Percentiles rank a stretch among this genome's conserved stretches.
Evolutionary conservation across 2,329 filamentous ascomycete species (phyloP).

Genomic region (Lecanicillium sp.): DNA sequence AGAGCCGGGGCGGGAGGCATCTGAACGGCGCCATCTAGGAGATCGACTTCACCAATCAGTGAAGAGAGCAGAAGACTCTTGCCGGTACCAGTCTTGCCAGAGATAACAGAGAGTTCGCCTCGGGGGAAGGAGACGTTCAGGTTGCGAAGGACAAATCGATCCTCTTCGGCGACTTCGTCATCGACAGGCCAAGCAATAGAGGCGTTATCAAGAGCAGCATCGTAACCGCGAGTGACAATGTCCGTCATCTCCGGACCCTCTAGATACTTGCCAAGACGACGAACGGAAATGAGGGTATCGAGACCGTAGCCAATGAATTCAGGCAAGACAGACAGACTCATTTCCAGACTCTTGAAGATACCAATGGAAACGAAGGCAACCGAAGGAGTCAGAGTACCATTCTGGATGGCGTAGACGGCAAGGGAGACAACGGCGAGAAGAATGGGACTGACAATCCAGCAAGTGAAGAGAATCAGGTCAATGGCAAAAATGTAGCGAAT

Average conservation of each 20-base stretch:
- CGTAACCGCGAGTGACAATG: constrained; percentile 48
- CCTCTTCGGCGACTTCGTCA: constrained; percentile 47
- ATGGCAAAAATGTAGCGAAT: constrained; percentile 61
- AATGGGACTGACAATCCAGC: constrained; percentile 70
- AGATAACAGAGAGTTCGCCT: constrained; percentile 66
- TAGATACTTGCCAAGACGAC: constrained; percentile 67
- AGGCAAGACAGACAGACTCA: constrained; percentile 63
- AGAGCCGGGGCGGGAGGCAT: constrained; percentile 45
- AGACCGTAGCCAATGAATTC: constrained; percentile 65
- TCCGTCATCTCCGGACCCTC: constrained; percentile 57
- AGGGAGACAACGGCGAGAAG: constrained; percentile 67
- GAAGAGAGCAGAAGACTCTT: constrained; percentile 71
- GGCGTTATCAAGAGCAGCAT: constrained; percentile 60
- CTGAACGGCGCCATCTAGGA: constrained; percentile 56
- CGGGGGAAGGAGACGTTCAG: constrained; percentile 61
- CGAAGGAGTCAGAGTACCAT: constrained; percentile 61
- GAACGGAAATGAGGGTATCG: constrained; percentile 67
- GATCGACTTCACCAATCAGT: constrained; percentile 68
- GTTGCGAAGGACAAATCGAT: constrained; percentile 59
- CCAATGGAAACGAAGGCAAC: constrained; percentile 75
- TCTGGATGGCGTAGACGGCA: constrained; percentile 57
- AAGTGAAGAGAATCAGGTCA: constrained; percentile 57
- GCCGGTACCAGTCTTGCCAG: constrained; percentile 70
- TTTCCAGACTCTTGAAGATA: constrained; percentile 68
- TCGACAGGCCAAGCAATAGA: constrained; percentile 71